Evolutionary conservation across 2,329 filamentous ascomycete species (phyloP), one percentile per base, ranked within the genome.

Genomic region (Cercospora sesami): DNA sequence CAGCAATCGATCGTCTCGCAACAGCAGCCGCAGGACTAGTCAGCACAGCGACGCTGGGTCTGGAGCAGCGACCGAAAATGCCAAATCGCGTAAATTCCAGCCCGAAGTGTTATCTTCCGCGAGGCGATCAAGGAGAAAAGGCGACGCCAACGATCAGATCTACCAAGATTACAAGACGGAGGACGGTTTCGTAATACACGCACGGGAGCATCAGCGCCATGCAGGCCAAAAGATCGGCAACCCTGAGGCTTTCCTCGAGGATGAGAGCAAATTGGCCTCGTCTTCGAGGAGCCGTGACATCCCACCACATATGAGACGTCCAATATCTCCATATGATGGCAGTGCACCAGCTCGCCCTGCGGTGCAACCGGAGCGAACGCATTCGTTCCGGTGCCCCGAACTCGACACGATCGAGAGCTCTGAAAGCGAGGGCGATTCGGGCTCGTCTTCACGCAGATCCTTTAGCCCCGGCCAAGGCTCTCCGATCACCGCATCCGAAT

Each of bases 91-190:
- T 51, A 85, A 80, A 68, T 96, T 96, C 78, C 86, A 89, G 31
- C 93, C 93, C 12, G 90, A 94, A 75, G 83, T 96, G 65, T 89
- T 96, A 69, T 92, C 94, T 79, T 94, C 91, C 2, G 90, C 90
- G 4, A 87, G 89, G 73, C 86, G 93, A 63, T 88, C 89, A 36
- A 87, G 90, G 70, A 88, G 88, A 74, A 86, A 86, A 16, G 88
- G 88, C 21, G 90, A 93, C 73, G 79, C 84, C 0, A 85, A 84
- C 5, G 88, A 89, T 21, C 86, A 89, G 31, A 87, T 89, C 23
- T 84, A 83, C 64, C 87, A 86, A 10, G 85, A 86, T 67, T 89
- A 91, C 80, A 91, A 90, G 80, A 93, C 91, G 39, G 90, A 93
- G 60, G 71, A 74, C 31, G 75, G 75, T 23, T 70, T 73, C 58